Evolutionary conservation across 768 basidiomycete genomes (phyloP).

Genomic region (Pleurotus salmoneostramineus): DNA sequence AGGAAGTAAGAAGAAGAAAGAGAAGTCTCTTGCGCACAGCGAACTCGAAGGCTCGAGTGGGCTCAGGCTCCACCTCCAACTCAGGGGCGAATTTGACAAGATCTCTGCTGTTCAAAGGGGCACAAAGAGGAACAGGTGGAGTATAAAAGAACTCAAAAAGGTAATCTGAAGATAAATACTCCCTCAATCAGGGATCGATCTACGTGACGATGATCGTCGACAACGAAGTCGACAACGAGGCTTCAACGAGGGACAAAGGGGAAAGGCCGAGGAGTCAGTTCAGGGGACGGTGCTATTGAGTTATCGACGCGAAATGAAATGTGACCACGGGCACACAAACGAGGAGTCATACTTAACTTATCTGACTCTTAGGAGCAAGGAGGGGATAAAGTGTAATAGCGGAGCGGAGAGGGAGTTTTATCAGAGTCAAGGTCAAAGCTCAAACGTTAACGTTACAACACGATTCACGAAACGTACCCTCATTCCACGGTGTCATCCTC

Average conservation of each 20-base stretch:
- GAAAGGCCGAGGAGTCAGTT: too few species aligned
- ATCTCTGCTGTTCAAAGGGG: neutral
- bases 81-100: neutral
- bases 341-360: too few species aligned
- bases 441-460: too few species aligned
- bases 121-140: neutral
- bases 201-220: neutral
- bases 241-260: neutral
- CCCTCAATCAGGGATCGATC: neutral
- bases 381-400: too few species aligned
- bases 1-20: too few species aligned
- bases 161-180: constrained; percentile 2
- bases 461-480: neutral
- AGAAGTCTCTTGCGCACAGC: too few species aligned
- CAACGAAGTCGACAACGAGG: neutral
- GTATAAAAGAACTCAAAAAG: constrained; percentile 5
- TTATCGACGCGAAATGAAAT: neutral
- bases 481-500: neutral
- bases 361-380: too few species aligned
- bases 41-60: neutral
- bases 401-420: neutral
- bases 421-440: too few species aligned
- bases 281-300: too few species aligned
- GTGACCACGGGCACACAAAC: neutral
- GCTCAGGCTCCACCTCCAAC: neutral